These are phyloP conservation scores for Paxillus involutus DNA, from an alignment of 768 basidiomycete genomes.

Conservation along the genomic window DNA sequence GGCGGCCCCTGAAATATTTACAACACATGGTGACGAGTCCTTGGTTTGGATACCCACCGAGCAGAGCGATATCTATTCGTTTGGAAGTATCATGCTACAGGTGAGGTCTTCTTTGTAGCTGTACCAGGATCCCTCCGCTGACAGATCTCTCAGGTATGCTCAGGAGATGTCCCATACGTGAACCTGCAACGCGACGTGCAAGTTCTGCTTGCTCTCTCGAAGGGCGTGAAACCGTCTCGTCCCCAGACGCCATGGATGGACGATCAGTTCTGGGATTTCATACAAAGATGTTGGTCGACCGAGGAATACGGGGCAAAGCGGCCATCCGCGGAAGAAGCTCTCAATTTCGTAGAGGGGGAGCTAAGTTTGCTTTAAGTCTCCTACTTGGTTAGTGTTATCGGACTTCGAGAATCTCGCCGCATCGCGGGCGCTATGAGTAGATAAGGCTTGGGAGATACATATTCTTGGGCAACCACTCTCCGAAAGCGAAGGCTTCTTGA, in stretches of 20 bases:
- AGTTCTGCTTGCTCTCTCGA: slow-evolving; percentile 4
- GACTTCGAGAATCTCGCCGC: too few species aligned
- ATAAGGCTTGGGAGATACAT: too few species aligned
- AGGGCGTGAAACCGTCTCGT: slow-evolving; percentile 3
- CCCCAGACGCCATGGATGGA: not conserved
- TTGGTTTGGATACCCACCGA: not conserved
- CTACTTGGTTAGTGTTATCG: too few species aligned
- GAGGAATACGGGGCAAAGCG: not conserved
- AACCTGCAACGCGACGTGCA: slow-evolving; percentile 10
- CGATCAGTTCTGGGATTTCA: slow-evolving; percentile 7
- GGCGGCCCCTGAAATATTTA: slow-evolving; percentile 43
- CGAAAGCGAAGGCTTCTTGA: too few species aligned
- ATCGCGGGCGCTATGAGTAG: too few species aligned
- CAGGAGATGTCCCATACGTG: slow-evolving; percentile 10
- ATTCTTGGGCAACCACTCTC: too few species aligned
- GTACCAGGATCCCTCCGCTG: slow-evolving; percentile 6
- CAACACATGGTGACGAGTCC: slow-evolving; percentile 14
- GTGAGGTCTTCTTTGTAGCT: slow-evolving; percentile 2
- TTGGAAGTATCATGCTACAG: slow-evolving; percentile 29
- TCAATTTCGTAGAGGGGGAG: not conserved
- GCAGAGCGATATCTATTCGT: slow-evolving; percentile 7
- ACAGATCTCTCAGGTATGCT: slow-evolving; percentile 1
- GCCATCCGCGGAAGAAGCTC: not conserved
- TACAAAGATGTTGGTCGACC: slow-evolving; percentile 10
- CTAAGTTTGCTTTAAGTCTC: too few species aligned